Conservation (phyloP, 495 filamentous ascomycete genomes). For the Penicillium canariense region DNA sequence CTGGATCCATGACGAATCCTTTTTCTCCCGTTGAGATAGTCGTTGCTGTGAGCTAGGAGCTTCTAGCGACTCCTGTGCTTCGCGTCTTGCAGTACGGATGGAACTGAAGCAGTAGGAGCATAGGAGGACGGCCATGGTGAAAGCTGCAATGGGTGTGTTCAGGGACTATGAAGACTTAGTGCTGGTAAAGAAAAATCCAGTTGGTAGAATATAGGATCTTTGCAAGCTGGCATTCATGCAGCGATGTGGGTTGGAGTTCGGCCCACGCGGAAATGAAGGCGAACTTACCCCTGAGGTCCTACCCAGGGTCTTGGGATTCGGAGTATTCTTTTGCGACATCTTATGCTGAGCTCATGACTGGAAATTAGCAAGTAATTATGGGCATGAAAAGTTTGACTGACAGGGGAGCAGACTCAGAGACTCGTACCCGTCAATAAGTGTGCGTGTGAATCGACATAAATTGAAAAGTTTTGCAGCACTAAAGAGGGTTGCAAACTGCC, state of each 20-base stretch:
- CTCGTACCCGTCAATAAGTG: not conserved
- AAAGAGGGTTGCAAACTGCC: not conserved
- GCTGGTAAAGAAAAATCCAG: not conserved
- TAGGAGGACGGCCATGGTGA: conserved; percentile 50
- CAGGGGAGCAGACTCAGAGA: not conserved
- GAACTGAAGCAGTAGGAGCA: conserved; percentile 50
- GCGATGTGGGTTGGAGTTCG: not conserved
- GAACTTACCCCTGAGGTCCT: conserved; percentile 23
- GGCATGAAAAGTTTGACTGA: not conserved
- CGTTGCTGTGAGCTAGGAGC: conserved; percentile 10
- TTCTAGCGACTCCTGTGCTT: conserved; percentile 22
- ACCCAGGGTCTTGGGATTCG: conserved; percentile 18
- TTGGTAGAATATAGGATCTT: not conserved
- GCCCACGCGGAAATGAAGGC: not conserved
- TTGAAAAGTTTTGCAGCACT: not conserved
- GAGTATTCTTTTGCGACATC: conserved; percentile 17
- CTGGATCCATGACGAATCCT: conserved; percentile 36
- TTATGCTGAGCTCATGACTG: not conserved
- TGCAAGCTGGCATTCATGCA: not conserved
- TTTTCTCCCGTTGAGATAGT: conserved; percentile 1
- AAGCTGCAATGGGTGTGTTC: conserved; percentile 49
- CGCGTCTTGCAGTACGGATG: conserved; percentile 44
- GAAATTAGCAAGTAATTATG: not conserved
- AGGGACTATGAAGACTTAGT: conserved; percentile 29
- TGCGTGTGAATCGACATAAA: not conserved